phyloP scores from a whole-genome alignment of 805 yeast species.

The Candida cerambycidarum region DNA sequence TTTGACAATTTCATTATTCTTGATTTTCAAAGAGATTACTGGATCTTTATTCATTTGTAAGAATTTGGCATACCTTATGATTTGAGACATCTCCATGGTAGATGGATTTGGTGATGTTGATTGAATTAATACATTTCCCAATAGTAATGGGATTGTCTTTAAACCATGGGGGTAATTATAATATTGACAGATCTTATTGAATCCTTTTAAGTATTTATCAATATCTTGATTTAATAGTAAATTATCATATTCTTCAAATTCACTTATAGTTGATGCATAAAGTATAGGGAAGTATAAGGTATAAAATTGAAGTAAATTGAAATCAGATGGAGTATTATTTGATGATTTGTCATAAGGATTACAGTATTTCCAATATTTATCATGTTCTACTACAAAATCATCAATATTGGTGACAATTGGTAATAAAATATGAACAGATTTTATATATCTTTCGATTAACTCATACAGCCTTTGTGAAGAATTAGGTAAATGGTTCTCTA shows the following conservation, averaged over 20 bases:
- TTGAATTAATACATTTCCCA: constrained; percentile 50
- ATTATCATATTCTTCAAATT: constrained; percentile 57
- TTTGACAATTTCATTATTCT: constrained; percentile 49
- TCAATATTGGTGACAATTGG: constrained; percentile 50
- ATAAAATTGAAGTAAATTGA: constrained; percentile 46
- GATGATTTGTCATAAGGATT: constrained; percentile 18
- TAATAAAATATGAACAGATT: constrained; percentile 55
- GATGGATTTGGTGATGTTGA: constrained; percentile 58
- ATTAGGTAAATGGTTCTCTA: constrained; percentile 45
- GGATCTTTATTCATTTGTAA: constrained; percentile 62
- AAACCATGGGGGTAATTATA: constrained; percentile 51
- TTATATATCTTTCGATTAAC: constrained; percentile 47
- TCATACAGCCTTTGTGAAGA: constrained; percentile 45
- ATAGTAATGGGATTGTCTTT: constrained; percentile 41
- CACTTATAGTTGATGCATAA: constrained; percentile 59
- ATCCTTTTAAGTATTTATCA: constrained; percentile 49
- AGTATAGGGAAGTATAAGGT: constrained; percentile 52
- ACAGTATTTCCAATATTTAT: constrained; percentile 45
- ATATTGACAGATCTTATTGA: constrained; percentile 49
- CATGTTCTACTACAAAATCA: constrained; percentile 47
- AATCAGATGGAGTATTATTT: constrained; percentile 22
- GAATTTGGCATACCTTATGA: constrained; percentile 56
- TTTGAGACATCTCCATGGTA: constrained; percentile 53
- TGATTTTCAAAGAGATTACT: constrained; percentile 48
- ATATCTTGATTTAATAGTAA: constrained; percentile 47